Percentiles rank a stretch among this genome's conserved stretches.
Evolutionary conservation across 2,329 filamentous ascomycete genomes (phyloP).

Genomic region (Alternaria triticimaculans): DNA sequence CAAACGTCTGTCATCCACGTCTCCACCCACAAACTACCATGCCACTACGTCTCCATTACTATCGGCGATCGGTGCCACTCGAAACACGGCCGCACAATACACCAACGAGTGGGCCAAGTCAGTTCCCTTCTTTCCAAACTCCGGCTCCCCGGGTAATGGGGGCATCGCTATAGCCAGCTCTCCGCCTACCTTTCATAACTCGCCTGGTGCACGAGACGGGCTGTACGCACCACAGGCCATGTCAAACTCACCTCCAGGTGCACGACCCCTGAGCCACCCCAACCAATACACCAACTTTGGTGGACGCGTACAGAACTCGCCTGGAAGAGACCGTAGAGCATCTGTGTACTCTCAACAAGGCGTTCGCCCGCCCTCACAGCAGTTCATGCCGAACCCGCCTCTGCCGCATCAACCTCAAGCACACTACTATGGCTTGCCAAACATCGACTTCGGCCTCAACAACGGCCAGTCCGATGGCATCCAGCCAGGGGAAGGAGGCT

Average conservation of each 20-base stretch:
- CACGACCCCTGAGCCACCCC: slow-evolving; percentile 54
- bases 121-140: slow-evolving; percentile 51
- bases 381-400: slow-evolving; percentile 64
- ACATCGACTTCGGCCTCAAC: slow-evolving; percentile 68
- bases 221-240: slow-evolving; percentile 49
- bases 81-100: slow-evolving; percentile 46
- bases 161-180: slow-evolving; percentile 55
- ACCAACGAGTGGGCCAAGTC: slow-evolving; percentile 57
- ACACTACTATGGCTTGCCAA: slow-evolving; percentile 78
- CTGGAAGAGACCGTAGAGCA: slow-evolving; percentile 53
- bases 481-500: slow-evolving; percentile 71
- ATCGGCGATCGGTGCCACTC: slow-evolving; percentile 48
- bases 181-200: slow-evolving; percentile 50
- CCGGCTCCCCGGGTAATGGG: slow-evolving; percentile 46
- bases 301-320: slow-evolving; percentile 44
- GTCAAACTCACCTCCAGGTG: slow-evolving; percentile 46
- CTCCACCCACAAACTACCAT: slow-evolving; percentile 44
- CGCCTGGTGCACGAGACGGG: slow-evolving; percentile 38
- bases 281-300: slow-evolving; percentile 54
- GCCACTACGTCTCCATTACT: slow-evolving; percentile 49
- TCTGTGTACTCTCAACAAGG: slow-evolving; percentile 61
- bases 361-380: slow-evolving; percentile 51
- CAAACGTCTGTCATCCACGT: slow-evolving; percentile 45
- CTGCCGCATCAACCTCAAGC: slow-evolving; percentile 77
- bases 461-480: slow-evolving; percentile 58